These are phyloP conservation scores for Phyllostachys edulis DNA, from an alignment of 176 grass and related monocot species.

Conservation along the genomic window DNA sequence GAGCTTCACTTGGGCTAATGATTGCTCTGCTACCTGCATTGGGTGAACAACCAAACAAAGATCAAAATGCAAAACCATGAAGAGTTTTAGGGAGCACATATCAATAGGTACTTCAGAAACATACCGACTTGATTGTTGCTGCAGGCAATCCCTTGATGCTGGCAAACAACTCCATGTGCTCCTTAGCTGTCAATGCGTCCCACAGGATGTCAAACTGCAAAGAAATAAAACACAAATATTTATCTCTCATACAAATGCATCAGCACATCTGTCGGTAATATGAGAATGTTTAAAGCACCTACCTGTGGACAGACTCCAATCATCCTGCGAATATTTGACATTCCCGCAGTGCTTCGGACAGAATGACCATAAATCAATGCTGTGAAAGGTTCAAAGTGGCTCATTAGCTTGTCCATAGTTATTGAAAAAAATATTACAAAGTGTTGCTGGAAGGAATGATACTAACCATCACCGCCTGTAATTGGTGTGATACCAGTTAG, in stretches of 20 bases:
- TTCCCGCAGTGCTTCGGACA: conserved; percentile 72
- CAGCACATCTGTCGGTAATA: conserved; percentile 1
- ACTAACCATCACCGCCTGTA: conserved; percentile 81
- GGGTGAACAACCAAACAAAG: conserved; percentile 10
- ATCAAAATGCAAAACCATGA: conserved; percentile 15
- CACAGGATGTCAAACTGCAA: conserved; percentile 95
- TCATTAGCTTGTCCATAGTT: conserved; percentile 27
- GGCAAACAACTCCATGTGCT: conserved; percentile 87
- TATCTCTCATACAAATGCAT: conserved; percentile 9
- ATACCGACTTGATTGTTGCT: conserved; percentile 73
- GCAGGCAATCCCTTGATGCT: conserved; percentile 88
- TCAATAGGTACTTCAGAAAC: conserved; percentile 17
- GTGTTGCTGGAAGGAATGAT: conserved; percentile 12
- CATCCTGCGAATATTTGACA: conserved; percentile 89
- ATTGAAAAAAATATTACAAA: not conserved
- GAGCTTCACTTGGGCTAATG: conserved; percentile 89
- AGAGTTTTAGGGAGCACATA: conserved; percentile 9
- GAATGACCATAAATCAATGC: conserved; percentile 87
- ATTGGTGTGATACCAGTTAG: conserved; percentile 94
- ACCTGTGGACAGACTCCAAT: conserved; percentile 98
- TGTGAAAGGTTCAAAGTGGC: conserved; percentile 37
- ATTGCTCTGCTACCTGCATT: conserved; percentile 75
- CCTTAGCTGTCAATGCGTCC: conserved; percentile 87
- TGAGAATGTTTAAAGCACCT: conserved; percentile 12
- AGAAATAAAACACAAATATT: conserved; percentile 6